Evolutionary conservation across 352 stramenopile species (phyloP), one percentile per base, ranked within the genome.

Genomic region (Discostella stelligera): DNA sequence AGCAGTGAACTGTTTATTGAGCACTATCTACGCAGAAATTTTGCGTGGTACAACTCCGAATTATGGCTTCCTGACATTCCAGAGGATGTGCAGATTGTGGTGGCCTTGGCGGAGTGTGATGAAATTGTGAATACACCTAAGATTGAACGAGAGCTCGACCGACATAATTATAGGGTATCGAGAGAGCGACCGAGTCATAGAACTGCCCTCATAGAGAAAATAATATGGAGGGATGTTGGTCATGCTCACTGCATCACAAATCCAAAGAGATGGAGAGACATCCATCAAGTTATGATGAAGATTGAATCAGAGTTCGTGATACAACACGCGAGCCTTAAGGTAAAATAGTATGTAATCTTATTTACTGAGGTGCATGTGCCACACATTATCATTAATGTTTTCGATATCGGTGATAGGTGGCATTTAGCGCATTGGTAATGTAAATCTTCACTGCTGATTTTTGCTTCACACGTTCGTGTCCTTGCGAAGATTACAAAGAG

Each of bases 31-130:
- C 71, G 88, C 56, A 59, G 90, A 52, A 84, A 94, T 53, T 95
- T 95, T 82, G 80, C 76, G 16, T 95, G 89, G 88, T 93, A 94
- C 68, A 93, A 93, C 54, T 87, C 71, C 44, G 88, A 94, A 79
- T 71, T 95, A 25, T 94, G 85, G 85, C 66, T 94, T 32, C 76
- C 91, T 48, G 86, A 94, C 68, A 66, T 94, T n/a, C 72, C 81
- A 0, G 21, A 9, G 3, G 6, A 82, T 60, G 71, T 84, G 1
- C 75, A 83, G 27, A 66, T 92, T 13, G 30, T 91, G 0, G 70
- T 94, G 4, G 81, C 60, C 52, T 37, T 93, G 27, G 79, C 85
- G 14, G 74, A 86, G 62, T 32, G 81, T 30, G 88, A 94, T 77
- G 79, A 92, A 61, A 92, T 94, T 83, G 64, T 91, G 4, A 86